Conservation (phyloP, 768 basidiomycete species). For the Lyophyllum atratum region DNA sequence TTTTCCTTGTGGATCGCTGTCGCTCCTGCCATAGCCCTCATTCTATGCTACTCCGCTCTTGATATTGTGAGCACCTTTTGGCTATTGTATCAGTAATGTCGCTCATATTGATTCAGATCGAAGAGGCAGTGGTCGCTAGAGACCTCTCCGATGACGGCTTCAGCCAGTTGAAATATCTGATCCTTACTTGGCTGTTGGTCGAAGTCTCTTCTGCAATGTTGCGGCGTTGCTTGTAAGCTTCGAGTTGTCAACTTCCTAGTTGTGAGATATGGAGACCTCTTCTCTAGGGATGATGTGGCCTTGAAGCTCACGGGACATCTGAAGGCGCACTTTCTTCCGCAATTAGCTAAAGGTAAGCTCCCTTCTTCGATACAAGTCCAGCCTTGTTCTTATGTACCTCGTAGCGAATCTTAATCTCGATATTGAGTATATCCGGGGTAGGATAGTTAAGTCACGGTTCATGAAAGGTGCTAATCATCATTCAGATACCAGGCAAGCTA, state of each 20-base stretch:
- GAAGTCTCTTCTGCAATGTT: conserved; percentile 23
- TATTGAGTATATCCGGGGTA: conserved; percentile 20
- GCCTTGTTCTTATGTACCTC: background rate
- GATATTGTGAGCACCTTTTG: conserved; percentile 28
- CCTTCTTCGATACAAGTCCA: background rate
- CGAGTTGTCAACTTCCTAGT: background rate
- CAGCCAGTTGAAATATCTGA: conserved; percentile 17
- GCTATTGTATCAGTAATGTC: background rate
- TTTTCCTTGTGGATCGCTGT: conserved; percentile 30
- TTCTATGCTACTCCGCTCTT: conserved; percentile 31
- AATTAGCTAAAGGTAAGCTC: conserved; percentile 34
- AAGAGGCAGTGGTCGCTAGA: conserved; percentile 10
- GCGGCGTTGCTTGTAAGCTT: conserved; percentile 16
- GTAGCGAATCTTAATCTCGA: conserved; percentile 28
- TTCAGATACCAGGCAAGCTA: background rate
- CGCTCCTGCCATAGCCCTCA: conserved; percentile 36
- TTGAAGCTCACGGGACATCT: conserved; percentile 30
- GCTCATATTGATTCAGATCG: conserved; percentile 6
- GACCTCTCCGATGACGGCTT: conserved; percentile 2
- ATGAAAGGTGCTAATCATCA: background rate
- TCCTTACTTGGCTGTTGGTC: conserved; percentile 28
- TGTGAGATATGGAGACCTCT: background rate
- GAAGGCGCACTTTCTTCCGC: conserved; percentile 39
- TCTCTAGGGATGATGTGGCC: conserved; percentile 16
- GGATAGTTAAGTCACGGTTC: background rate